Evolutionary conservation across 495 filamentous ascomycete species (phyloP).

Genomic region (Podospora pseudoanserina): DNA sequence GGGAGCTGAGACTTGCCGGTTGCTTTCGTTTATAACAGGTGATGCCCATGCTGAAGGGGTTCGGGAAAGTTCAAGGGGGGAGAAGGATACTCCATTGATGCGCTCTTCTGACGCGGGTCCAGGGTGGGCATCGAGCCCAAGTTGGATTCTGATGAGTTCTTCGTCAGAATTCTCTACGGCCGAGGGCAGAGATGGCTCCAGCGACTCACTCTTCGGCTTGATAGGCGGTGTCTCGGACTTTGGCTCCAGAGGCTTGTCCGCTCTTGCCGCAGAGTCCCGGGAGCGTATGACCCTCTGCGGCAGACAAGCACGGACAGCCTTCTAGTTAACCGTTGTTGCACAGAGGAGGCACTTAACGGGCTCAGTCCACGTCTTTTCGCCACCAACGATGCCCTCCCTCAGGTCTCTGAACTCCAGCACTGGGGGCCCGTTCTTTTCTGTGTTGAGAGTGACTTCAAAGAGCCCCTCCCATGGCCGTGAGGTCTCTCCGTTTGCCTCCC

Average conservation of each 20-base stretch:
- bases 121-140: neutral
- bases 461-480: conserved; percentile 42
- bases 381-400: conserved; percentile 38
- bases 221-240: neutral
- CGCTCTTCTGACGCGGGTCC: neutral
- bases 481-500: conserved; percentile 25
- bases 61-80: neutral
- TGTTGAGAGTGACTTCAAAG: conserved; percentile 40
- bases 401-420: conserved; percentile 43
- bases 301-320: neutral
- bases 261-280: neutral
- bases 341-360: conserved; percentile 44
- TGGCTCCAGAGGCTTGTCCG: neutral
- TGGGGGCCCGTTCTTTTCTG: conserved; percentile 30
- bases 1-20: neutral
- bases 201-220: neutral
- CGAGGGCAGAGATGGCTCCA: neutral
- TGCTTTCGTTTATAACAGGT: neutral
- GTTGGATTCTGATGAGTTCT: neutral
- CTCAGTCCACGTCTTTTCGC: conserved; percentile 47
- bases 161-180: neutral
- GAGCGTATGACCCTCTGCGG: neutral
- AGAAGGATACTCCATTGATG: neutral
- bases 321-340: conserved; percentile 35
- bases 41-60: neutral